Conservation (phyloP, 768 basidiomycete genomes). For the Neoboletus brunneissimus region DNA sequence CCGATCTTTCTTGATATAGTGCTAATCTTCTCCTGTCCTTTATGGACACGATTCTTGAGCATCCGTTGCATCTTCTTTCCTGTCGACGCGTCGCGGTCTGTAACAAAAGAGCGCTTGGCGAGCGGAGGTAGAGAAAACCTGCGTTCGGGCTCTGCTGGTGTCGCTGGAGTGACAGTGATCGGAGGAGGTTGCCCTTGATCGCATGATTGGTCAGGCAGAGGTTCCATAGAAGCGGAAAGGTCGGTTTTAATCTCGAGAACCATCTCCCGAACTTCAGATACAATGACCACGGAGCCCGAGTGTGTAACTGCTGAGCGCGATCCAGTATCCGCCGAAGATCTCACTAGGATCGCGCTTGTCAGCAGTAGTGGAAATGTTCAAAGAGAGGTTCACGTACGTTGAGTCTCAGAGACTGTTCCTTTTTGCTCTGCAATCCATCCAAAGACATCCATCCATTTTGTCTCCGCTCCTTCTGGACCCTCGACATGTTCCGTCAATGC, state of each 20-base stretch:
- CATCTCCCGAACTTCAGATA: conserved; percentile 13
- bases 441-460: conserved; percentile 81
- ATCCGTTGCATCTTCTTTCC: conserved; percentile 77
- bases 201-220: neutral
- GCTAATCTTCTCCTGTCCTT: conserved; percentile 67
- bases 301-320: conserved; percentile 28
- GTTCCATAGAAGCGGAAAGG: conserved; percentile 1
- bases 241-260: conserved; percentile 11
- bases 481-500: conserved; percentile 78
- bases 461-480: conserved; percentile 80
- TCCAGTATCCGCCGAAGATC: conserved; percentile 31
- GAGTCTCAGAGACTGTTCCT: conserved; percentile 29
- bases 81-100: conserved; percentile 46
- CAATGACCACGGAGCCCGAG: conserved; percentile 7
- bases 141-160: conserved; percentile 40
- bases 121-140: conserved; percentile 19
- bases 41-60: conserved; percentile 70
- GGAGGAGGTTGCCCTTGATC: conserved; percentile 23
- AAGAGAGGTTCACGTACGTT: conserved; percentile 17
- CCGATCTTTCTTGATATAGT: conserved; percentile 79
- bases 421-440: conserved; percentile 75
- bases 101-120: conserved; percentile 28
- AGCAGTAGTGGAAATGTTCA: neutral
- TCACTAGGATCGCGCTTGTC: conserved; percentile 14
- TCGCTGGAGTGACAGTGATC: conserved; percentile 64